Conservation (phyloP, 805 yeast genomes). For the Metschnikowia anglica region DNA sequence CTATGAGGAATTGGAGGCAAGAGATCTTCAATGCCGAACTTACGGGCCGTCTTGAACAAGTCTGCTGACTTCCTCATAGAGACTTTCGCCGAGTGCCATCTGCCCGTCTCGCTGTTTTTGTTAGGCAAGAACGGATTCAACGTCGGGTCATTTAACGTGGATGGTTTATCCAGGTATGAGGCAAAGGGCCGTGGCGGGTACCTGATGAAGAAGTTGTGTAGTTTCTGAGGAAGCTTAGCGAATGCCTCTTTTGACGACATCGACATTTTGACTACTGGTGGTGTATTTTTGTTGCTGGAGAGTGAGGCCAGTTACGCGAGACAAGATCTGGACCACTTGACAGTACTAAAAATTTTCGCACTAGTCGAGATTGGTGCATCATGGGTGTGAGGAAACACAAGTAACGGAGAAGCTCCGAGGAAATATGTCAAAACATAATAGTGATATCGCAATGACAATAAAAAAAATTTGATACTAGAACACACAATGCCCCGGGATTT, state of each 20-base stretch:
- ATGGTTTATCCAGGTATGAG: slow-evolving; percentile 62
- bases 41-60: slow-evolving; percentile 75
- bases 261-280: slow-evolving; percentile 19
- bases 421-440: too few relatives aligned
- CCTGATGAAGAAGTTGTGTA: slow-evolving; percentile 72
- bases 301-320: background rate
- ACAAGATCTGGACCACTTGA: too few relatives aligned
- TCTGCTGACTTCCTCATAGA: slow-evolving; percentile 82
- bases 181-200: slow-evolving; percentile 84
- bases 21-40: slow-evolving; percentile 75
- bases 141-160: slow-evolving; percentile 60
- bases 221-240: slow-evolving; percentile 61
- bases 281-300: background rate
- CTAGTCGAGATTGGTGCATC: too few relatives aligned
- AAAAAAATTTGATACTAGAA: too few relatives aligned
- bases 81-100: slow-evolving; percentile 72
- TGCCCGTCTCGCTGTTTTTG: slow-evolving; percentile 77
- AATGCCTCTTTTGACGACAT: slow-evolving; percentile 46
- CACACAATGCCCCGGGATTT: too few relatives aligned
- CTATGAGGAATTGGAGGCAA: slow-evolving; percentile 68
- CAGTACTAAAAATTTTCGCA: too few relatives aligned
- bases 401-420: too few relatives aligned
- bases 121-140: slow-evolving; percentile 89
- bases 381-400: too few relatives aligned
- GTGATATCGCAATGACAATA: too few relatives aligned